Evolutionary conservation across 2,329 filamentous ascomycete species (phyloP).

Genomic region (Colletotrichum costaricense): DNA sequence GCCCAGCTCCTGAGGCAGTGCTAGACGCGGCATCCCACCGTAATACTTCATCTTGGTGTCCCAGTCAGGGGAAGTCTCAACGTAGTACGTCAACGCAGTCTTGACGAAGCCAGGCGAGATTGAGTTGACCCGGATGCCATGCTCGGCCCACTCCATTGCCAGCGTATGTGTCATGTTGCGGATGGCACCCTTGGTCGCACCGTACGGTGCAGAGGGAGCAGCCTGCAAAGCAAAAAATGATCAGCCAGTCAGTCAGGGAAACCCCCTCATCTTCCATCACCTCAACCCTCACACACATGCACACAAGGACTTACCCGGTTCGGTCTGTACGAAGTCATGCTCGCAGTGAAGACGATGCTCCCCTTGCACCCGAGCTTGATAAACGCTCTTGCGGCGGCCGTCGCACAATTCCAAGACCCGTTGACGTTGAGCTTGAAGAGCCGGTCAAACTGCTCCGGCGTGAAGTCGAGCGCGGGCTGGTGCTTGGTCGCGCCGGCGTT

Average conservation of each 20-base stretch:
- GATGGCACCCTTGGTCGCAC: slow-evolving; percentile 56
- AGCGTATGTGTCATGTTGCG: slow-evolving; percentile 53
- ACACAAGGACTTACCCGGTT: slow-evolving; percentile 48
- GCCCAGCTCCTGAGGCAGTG: slow-evolving; percentile 63
- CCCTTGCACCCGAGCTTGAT: slow-evolving; percentile 49
- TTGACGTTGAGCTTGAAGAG: slow-evolving; percentile 56
- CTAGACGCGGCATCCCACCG: slow-evolving; percentile 66
- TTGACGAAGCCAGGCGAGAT: slow-evolving; percentile 57
- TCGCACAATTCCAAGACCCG: slow-evolving; percentile 58
- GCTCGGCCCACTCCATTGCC: slow-evolving; percentile 60
- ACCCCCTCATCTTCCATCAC: too few species aligned
- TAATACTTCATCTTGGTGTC: slow-evolving; percentile 68
- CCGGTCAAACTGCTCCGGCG: slow-evolving; percentile 18
- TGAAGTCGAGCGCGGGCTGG: slow-evolving; percentile 52
- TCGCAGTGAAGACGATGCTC: slow-evolving; percentile 57
- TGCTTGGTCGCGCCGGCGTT: slow-evolving; percentile 51
- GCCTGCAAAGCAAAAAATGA: slow-evolving; percentile 40
- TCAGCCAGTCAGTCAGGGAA: too few species aligned
- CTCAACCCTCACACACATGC: too few species aligned
- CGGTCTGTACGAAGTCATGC: slow-evolving; percentile 60
- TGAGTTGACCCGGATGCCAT: slow-evolving; percentile 58
- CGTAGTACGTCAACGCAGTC: slow-evolving; percentile 61
- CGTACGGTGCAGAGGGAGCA: slow-evolving; percentile 61
- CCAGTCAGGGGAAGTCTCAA: slow-evolving; percentile 65
- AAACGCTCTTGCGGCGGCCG: slow-evolving; percentile 55